A percentile compares a stretch with the other conserved stretches of the same genome.
phyloP scores from a whole-genome alignment of 176 grass and related monocot species.

The Pontederia paniculata region DNA sequence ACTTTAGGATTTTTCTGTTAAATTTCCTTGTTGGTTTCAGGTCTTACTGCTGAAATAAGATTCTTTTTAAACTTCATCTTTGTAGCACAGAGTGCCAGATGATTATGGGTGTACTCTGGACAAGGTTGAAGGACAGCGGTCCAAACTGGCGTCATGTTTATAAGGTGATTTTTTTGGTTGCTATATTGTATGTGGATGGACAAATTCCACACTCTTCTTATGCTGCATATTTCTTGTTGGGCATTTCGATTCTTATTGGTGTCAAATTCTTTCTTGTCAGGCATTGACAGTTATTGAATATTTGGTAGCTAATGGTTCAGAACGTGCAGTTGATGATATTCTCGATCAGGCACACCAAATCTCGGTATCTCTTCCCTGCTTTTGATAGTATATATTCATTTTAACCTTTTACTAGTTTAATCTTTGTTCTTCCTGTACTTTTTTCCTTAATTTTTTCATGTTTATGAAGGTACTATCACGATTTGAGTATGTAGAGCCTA shows the following conservation, averaged over 20 bases:
- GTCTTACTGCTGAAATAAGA: neutral
- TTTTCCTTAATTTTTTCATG: conserved; percentile 1
- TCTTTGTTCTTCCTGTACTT: conserved; percentile 20
- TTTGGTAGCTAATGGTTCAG: conserved; percentile 92
- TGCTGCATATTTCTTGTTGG: neutral
- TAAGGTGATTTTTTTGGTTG: conserved; percentile 36
- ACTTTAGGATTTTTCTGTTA: neutral
- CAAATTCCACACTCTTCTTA: neutral
- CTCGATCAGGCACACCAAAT: conserved; percentile 77
- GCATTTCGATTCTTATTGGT: neutral
- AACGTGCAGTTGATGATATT: conserved; percentile 94
- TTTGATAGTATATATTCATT: neutral
- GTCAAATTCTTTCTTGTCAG: conserved; percentile 23
- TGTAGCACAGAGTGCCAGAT: conserved; percentile 79
- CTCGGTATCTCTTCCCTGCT: conserved; percentile 40
- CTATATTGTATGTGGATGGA: neutral
- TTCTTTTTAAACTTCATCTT: conserved; percentile 4
- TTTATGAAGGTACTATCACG: conserved; percentile 53
- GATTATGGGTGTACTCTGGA: conserved; percentile 95
- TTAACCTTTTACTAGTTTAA: too few relatives aligned
- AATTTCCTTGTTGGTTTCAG: neutral
- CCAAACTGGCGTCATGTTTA: conserved; percentile 88
- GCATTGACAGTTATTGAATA: conserved; percentile 92
- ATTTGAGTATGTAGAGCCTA: conserved; percentile 94
- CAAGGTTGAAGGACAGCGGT: conserved; percentile 59